Evolutionary conservation across 257 asterid species (phyloP).

Genomic region (Solanum neorickii): DNA sequence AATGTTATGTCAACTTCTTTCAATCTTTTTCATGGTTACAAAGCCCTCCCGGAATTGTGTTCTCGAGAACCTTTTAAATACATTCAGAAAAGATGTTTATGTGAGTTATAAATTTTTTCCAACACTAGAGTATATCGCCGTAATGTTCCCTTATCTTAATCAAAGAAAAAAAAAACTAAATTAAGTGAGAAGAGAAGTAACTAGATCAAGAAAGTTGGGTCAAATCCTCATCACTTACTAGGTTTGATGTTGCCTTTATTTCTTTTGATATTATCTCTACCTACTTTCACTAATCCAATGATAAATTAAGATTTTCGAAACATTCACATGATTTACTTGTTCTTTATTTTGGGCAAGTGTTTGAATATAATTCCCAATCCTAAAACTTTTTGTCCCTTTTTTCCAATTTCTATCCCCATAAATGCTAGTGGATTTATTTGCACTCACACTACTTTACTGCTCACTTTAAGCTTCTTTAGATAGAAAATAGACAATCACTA

Average conservation of each 20-base stretch:
- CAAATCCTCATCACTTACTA: neutral
- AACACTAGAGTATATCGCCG: neutral
- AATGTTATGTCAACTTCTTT: neutral
- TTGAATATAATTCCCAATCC: slow-evolving; percentile 6
- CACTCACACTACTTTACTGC: slow-evolving; percentile 16
- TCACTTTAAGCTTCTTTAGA: slow-evolving; percentile 18
- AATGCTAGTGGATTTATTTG: slow-evolving; percentile 1
- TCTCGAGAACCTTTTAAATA: neutral
- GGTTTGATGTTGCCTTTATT: neutral
- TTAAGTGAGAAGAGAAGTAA: neutral
- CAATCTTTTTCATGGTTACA: neutral
- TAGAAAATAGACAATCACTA: neutral
- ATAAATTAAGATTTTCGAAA: neutral
- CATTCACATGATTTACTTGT: neutral
- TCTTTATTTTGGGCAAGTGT: slow-evolving; percentile 9
- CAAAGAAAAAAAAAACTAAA: neutral
- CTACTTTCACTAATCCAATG: neutral
- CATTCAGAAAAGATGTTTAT: neutral
- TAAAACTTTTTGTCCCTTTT: slow-evolving; percentile 24
- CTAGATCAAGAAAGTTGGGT: neutral
- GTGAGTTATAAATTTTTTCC: neutral
- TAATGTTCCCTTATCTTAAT: neutral
- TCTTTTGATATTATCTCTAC: neutral
- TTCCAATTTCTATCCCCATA: slow-evolving; percentile 6
- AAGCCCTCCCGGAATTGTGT: neutral